These are phyloP conservation scores for Ceratocystiopsis sp. DNA, from an alignment of 2,329 filamentous ascomycete genomes.

Conservation along the genomic window DNA sequence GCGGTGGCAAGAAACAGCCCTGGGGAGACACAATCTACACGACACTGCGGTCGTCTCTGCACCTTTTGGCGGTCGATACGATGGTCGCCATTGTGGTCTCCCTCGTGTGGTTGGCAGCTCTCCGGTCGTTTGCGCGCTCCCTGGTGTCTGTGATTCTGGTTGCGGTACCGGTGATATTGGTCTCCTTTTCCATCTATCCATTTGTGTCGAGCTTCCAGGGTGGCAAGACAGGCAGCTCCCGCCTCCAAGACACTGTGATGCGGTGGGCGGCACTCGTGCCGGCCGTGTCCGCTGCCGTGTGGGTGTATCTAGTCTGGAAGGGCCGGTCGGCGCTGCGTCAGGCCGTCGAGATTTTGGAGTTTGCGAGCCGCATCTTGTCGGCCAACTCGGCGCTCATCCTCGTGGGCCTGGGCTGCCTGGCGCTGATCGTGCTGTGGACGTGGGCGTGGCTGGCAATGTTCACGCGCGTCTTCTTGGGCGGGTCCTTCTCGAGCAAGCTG, in stretches of 20 bases:
- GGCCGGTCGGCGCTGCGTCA: conserved; percentile 66
- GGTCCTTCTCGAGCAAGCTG: conserved; percentile 51
- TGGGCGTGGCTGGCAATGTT: conserved; percentile 98
- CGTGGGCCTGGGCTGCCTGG: conserved; percentile 66
- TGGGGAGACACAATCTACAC: conserved; percentile 92
- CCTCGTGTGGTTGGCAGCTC: conserved; percentile 72
- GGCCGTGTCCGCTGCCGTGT: conserved; percentile 52
- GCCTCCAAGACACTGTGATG: conserved; percentile 78
- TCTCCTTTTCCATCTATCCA: conserved; percentile 82
- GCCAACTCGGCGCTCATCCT: conserved; percentile 69
- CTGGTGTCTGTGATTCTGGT: conserved; percentile 67
- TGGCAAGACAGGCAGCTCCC: conserved; percentile 40
- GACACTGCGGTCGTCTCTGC: conserved; percentile 69
- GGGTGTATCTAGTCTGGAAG: conserved; percentile 70
- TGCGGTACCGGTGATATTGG: conserved; percentile 68
- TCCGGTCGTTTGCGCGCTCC: conserved; percentile 76
- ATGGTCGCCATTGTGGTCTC: conserved; percentile 79
- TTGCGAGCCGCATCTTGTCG: conserved; percentile 72
- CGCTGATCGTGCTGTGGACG: conserved; percentile 67
- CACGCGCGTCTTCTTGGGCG: conserved; percentile 84
- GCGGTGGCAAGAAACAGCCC: conserved; percentile 36
- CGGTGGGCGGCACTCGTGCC: conserved; percentile 71
- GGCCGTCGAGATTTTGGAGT: conserved; percentile 79
- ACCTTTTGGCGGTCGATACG: conserved; percentile 81
- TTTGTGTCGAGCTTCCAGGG: conserved; percentile 81